These are phyloP conservation scores for Theobroma cacao DNA, from an alignment of 345 rosid genomes.

Conservation along the genomic window DNA sequence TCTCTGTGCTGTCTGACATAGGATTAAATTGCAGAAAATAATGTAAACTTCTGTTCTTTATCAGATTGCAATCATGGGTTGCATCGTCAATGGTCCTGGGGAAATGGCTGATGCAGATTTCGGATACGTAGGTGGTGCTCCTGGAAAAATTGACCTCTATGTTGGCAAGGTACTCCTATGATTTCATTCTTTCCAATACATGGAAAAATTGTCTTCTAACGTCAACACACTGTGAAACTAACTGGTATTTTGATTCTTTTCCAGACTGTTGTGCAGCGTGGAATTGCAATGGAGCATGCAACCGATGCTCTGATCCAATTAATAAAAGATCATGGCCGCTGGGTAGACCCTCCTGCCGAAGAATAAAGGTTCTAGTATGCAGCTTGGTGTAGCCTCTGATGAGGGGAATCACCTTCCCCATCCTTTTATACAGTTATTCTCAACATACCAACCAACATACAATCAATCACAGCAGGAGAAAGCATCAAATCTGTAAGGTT, in stretches of 20 bases:
- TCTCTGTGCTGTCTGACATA: slow-evolving; percentile 6
- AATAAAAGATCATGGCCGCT: slow-evolving; percentile 91
- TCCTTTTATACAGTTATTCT: neutral
- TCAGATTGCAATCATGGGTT: slow-evolving; percentile 98
- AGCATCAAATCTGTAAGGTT: neutral
- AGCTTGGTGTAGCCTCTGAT: neutral
- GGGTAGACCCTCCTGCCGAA: slow-evolving; percentile 8
- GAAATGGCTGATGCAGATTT: slow-evolving; percentile 99
- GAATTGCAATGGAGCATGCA: slow-evolving; percentile 81
- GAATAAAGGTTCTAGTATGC: neutral
- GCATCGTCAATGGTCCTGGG: slow-evolving; percentile 98
- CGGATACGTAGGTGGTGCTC: slow-evolving; percentile 95
- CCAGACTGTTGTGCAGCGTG: slow-evolving; percentile 97
- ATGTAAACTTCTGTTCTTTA: neutral
- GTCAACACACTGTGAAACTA: neutral
- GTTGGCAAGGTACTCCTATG: slow-evolving; percentile 78
- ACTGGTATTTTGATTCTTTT: slow-evolving; percentile 10
- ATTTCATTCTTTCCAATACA: slow-evolving; percentile 3
- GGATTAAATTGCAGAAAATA: neutral
- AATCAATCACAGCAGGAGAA: neutral
- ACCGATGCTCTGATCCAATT: slow-evolving; percentile 87
- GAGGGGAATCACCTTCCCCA: neutral
- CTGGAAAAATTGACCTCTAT: slow-evolving; percentile 93
- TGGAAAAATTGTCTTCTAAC: neutral
- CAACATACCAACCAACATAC: neutral